Conservation (phyloP, 2,329 filamentous ascomycete species). For the Neofusicoccum laricinum region DNA sequence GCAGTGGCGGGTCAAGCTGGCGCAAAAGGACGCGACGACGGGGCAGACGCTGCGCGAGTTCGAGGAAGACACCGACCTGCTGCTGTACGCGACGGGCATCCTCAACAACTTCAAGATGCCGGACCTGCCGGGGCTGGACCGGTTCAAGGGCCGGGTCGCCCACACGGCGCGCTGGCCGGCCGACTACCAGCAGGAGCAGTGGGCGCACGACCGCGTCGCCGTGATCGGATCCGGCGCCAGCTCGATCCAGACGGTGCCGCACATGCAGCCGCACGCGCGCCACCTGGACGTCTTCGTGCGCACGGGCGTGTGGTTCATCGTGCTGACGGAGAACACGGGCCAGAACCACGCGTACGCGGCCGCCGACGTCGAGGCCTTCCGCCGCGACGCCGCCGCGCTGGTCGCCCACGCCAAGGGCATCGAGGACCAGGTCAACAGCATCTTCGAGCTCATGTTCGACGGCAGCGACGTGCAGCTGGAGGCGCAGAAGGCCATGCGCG, state of each 20-base stretch:
- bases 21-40: slow-evolving; percentile 33
- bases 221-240: slow-evolving; percentile 46
- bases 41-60: slow-evolving; percentile 37
- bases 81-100: slow-evolving; percentile 45
- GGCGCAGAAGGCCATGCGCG: slow-evolving; percentile 37
- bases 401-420: slow-evolving; percentile 46
- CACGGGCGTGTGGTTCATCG: slow-evolving; percentile 45
- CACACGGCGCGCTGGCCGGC: slow-evolving; percentile 48
- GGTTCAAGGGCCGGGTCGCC: slow-evolving; percentile 43
- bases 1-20: slow-evolving; percentile 50
- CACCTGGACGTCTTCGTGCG: slow-evolving; percentile 48
- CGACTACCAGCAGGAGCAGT: slow-evolving; percentile 44
- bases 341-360: slow-evolving; percentile 45
- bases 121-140: slow-evolving; percentile 41
- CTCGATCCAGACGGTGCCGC: slow-evolving; percentile 47
- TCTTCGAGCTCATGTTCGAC: slow-evolving; percentile 34
- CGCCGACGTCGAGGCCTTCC: slow-evolving; percentile 42
- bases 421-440: slow-evolving; percentile 35
- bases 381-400: slow-evolving; percentile 40
- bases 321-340: slow-evolving; percentile 47
- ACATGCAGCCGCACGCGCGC: slow-evolving; percentile 46
- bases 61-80: slow-evolving; percentile 43
- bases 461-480: slow-evolving; percentile 40
- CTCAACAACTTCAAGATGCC: slow-evolving; percentile 40
- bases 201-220: slow-evolving; percentile 42